These are phyloP conservation scores for Massariosphaeria phaeospora DNA, from an alignment of 495 filamentous ascomycete species.

Conservation along the genomic window DNA sequence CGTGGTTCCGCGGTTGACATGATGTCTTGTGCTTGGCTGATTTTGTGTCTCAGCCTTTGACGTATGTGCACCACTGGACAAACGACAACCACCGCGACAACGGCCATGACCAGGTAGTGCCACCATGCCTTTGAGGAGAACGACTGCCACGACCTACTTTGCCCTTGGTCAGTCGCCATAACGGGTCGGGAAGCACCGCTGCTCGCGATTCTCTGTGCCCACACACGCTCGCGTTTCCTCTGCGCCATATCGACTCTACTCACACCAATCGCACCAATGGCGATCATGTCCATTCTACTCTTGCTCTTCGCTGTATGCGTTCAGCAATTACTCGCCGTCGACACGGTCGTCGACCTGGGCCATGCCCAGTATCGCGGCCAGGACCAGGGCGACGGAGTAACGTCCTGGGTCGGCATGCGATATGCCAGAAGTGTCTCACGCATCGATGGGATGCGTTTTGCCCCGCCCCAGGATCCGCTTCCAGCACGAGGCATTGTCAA, in stretches of 20 bases:
- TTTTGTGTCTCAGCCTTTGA: no score
- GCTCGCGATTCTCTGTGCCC: no score
- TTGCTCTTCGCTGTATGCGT: constrained; percentile 13
- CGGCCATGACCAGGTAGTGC: neutral
- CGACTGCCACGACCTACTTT: no score
- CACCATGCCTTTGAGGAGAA: constrained; percentile 4
- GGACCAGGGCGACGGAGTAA: constrained; percentile 44
- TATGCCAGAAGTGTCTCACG: constrained; percentile 54
- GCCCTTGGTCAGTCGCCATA: no score
- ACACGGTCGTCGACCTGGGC: constrained; percentile 32
- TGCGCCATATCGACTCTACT: no score
- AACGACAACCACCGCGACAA: no score
- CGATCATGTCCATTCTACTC: neutral
- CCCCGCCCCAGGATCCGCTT: constrained; percentile 52
- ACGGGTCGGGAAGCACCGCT: no score
- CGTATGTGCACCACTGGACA: no score
- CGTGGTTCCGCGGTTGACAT: no score
- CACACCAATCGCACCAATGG: no score
- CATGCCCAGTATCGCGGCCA: constrained; percentile 36
- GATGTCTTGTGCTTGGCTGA: no score
- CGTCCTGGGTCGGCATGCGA: constrained; percentile 62
- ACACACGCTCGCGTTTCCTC: no score
- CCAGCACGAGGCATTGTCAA: constrained; percentile 40
- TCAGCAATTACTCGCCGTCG: constrained; percentile 26
- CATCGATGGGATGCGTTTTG: constrained; percentile 54